Evolutionary conservation across 257 asterid genomes (phyloP), one percentile per base, ranked within the genome.

Genomic region (Nyctanthes arbortristis): DNA sequence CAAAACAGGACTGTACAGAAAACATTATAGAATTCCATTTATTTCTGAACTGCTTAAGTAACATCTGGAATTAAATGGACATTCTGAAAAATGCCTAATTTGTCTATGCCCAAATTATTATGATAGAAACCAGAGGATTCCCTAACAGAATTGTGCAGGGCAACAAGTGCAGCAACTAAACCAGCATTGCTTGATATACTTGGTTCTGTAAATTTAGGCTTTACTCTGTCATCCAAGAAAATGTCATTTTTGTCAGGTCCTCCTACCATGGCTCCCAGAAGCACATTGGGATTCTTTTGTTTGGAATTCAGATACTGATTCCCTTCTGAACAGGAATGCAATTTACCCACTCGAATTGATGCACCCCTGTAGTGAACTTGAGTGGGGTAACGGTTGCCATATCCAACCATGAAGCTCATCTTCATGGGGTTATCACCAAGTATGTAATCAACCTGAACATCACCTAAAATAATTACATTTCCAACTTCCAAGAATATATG

Each of bases 371-470:
- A 89, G 59, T 80, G 91, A 65, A 81, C 88, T 7, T 78, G 75
- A 9, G 13, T 66, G 0, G 95, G 85, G 49, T 83, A 85, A 11
- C 40, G 49, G 27, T 74, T 68, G 9, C 95, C 82, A 25, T 69
- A 76, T 63, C 91, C 91, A 16, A 81, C 91, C 75, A 88, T 25
- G 71, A 81, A 88, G 75, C 95, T 75, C 80, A 78, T 75, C 72
- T 78, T 81, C 80, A 67, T 68, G 0, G 95, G 95, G 72, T 88
- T 88, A 63, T 78, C 82, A 14, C 95, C 95, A 16, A 88, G 75
- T 58, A 88, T 81, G 77, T 88, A 83, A 66, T 79, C 59, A 18
- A 85, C 82, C 91, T 85, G 74, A 61, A 31, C 27, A 72, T n/a
- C n/a, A n/a, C n/a, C n/a, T n/a, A n/a, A n/a, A n/a, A n/a, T n/a